These are phyloP conservation scores for Colletotrichum sansevieriae DNA, from an alignment of 2,329 filamentous ascomycete genomes.

Conservation along the genomic window DNA sequence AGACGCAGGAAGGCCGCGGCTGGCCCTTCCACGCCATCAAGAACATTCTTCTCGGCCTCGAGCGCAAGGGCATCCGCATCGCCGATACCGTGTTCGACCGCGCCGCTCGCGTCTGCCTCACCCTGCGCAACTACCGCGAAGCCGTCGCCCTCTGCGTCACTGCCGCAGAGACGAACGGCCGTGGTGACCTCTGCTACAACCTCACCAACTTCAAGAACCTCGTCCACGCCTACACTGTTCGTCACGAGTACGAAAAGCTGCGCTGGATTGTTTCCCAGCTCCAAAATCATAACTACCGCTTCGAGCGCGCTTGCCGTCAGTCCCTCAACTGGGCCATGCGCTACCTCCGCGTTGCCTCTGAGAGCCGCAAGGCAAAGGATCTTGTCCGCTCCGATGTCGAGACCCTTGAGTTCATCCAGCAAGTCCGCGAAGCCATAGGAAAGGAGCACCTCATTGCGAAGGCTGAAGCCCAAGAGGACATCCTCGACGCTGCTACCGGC, in stretches of 20 bases:
- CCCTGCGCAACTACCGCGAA: slow-evolving; percentile 47
- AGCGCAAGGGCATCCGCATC: slow-evolving; percentile 48
- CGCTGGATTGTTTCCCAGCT: slow-evolving; percentile 46
- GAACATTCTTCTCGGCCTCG: slow-evolving; percentile 46
- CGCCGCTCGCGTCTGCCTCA: slow-evolving; percentile 50
- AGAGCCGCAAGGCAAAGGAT: slow-evolving; percentile 32
- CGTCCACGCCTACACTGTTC: slow-evolving; percentile 51
- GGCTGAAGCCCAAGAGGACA: slow-evolving; percentile 11
- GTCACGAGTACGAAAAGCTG: slow-evolving; percentile 49
- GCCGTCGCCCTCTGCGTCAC: slow-evolving; percentile 51
- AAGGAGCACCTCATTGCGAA: slow-evolving; percentile 24
- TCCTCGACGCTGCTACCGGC: slow-evolving; percentile 16
- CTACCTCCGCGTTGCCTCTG: slow-evolving; percentile 34
- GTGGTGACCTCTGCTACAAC: slow-evolving; percentile 52
- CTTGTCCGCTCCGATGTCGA: slow-evolving; percentile 32
- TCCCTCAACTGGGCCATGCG: slow-evolving; percentile 33
- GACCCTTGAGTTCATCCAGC: slow-evolving; percentile 29
- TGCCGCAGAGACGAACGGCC: slow-evolving; percentile 54
- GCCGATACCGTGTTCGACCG: slow-evolving; percentile 54
- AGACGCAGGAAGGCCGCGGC: slow-evolving; percentile 1
- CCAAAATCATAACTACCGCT: slow-evolving; percentile 32
- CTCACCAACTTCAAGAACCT: slow-evolving; percentile 55
- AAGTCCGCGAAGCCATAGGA: slow-evolving; percentile 8
- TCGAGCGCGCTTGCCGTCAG: slow-evolving; percentile 17
- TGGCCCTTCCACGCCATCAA: slow-evolving; percentile 31